These are phyloP conservation scores for Blepharisma undulans DNA, from an alignment of 169 alveolate species.

Conservation along the genomic window DNA sequence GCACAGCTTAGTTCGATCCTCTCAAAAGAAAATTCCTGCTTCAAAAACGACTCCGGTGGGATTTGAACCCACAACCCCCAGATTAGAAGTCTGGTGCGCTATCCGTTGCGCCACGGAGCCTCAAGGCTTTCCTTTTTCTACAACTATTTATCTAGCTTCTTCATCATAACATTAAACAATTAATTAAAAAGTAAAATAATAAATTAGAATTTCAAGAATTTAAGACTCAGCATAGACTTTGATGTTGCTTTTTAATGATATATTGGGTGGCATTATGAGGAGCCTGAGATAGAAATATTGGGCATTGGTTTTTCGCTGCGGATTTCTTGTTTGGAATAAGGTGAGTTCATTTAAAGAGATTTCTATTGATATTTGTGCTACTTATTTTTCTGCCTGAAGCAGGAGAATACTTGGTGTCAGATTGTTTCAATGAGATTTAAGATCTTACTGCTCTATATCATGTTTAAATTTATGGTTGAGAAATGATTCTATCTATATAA, in stretches of 20 bases:
- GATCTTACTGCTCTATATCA: neutral
- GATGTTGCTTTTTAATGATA: neutral
- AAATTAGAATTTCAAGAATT: neutral
- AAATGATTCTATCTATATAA: neutral
- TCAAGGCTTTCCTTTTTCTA: neutral
- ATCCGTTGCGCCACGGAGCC: constrained; percentile 68
- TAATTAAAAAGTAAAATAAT: neutral
- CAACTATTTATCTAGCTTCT: neutral
- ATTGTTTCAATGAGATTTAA: neutral
- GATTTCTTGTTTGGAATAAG: neutral
- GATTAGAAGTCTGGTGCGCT: constrained; percentile 74
- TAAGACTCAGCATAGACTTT: neutral
- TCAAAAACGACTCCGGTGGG: constrained; percentile 57
- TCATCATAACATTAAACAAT: neutral
- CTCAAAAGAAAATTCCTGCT: neutral
- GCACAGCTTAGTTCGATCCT: neutral
- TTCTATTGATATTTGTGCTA: neutral
- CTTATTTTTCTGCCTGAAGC: neutral
- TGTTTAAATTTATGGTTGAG: neutral
- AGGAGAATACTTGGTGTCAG: neutral
- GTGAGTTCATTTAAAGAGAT: neutral
- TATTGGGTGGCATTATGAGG: neutral
- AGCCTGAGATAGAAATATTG: neutral
- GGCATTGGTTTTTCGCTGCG: neutral
- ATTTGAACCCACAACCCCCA: constrained; percentile 74